Evolutionary conservation across 2,329 filamentous ascomycete species (phyloP), one percentile per base, ranked within the genome.

Genomic region (Graphilbum sp.): DNA sequence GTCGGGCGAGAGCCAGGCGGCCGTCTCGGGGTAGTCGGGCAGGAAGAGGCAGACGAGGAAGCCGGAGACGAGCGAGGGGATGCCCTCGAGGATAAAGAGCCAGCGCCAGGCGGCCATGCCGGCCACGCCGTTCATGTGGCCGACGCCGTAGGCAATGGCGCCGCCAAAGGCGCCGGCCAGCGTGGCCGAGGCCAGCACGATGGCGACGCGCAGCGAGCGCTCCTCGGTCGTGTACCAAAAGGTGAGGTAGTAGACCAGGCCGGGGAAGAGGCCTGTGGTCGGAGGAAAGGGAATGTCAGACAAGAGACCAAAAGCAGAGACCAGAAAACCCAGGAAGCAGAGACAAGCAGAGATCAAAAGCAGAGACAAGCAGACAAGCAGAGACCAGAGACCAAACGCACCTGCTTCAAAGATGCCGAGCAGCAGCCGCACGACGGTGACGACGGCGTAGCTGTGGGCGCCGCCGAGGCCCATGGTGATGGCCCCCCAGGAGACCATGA

Each of bases 161-260:
- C 81, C 80, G 9, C 79, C 79, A 45, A 75, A 83, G 15, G 79
- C 79, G 6, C 80, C 79, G 0, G 78, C 76, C 1, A 84, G 61
- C 0, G 80, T 79, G 1, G 78, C 74, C 15, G 66, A 72, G 15
- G 76, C 71, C 41, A 85, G 75, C 2, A 86, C 69, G 42, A 81
- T 75, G 3, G 77, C 77, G 2, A 84, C 74, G 5, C 80, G 67
- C n/a, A 83, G 57, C 18, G 76, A 79, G 4, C 81, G 66, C 55
- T 86, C 79, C 16, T 72, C 66, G 46, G 73, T 71, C 33, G 68
- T 74, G 54, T 86, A 86, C 66, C 81, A 85, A 43, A 83, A 72
- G 0, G 79, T 84, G 35, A 86, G 59, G 47, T 82, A 83, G 54
- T 74, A 47, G 51, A 50, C 47, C 11, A 46, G 35, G 10, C 43